Base-by-base conservation (phyloP, 2,329 filamentous ascomycete species). In the Penicillium sp. region DNA sequence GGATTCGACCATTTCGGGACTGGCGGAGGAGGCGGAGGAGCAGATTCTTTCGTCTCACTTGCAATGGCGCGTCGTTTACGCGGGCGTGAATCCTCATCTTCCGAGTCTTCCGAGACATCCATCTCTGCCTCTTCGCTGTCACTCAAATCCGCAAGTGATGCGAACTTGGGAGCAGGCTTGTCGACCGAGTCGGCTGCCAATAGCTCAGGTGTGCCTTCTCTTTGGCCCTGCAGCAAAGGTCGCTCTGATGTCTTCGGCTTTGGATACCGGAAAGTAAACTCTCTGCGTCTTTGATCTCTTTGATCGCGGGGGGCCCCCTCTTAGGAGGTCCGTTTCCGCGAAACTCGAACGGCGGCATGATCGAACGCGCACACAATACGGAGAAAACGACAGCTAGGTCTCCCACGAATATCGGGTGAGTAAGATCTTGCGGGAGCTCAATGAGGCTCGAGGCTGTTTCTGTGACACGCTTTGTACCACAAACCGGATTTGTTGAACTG, bases 1-100 rank as follows among this genome's bases (percentile, higher is more conserved):
- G 91, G 90, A 58, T 97, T 97, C 4, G 89, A 95, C 91, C 91
- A 97, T 66, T 86, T 89, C 3, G 89, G 89, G 4, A 65, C 70
- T 35, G 63, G 60, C 13, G 54, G 29, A 8, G 52, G 26, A 3
- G 53, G 46, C 2, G 43, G 28, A 3, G 49, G 49, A 3, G 43
- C 31, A 11, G 47, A 46, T 5, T 47, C 43, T 24, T 52, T 52
- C 20, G 49, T 54, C 24, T 61, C 55, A 11, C 52, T 40, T 34
- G 60, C 63, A 5, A 66, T n/a, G 3, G 61, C 65, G 47, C 63
- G 66, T 53, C 62, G 69, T 43, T 70, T 70, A 40, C 69, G 70
- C 14, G 72, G 69, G 35, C 57, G 67, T 16, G 60, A 37, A 22
- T 37, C 55, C 26, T 60, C 47, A 16, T 61, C 57, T 16, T 71